Base-by-base conservation (phyloP, 129 eudicot genomes). In the Artemisia argyi region DNA sequence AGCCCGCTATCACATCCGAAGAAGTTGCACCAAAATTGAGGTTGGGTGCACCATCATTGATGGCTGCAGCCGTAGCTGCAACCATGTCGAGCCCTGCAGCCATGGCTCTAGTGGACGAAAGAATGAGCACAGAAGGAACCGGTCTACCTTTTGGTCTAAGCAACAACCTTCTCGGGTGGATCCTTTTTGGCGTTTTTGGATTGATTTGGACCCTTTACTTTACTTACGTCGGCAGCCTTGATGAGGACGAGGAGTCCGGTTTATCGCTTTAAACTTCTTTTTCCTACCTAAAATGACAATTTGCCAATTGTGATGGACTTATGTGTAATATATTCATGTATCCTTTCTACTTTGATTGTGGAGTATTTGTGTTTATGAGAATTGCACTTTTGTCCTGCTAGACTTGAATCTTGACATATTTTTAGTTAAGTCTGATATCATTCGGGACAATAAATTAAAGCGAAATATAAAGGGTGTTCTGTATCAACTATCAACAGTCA, bases 61-160 rank as follows among this genome's bases (percentile, higher is more conserved):
- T 86, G 76, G 95, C 86, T 30, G 98, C 98, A 30, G 96, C 92
- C 0, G 67, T 77, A 6, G 92, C 93, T 7, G 95, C 96, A 71
- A 75, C 92, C 63, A 54, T 86, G 86, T 84, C 96, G n/a, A 88
- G 91, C 84, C 98, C 98, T 13, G 89, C 87, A 2, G 92, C 93
- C 32, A 84, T 90, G 96, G 98, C 98, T 8, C 74, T 94, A 55
- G 98, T 94, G 80, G 98, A 94, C 30, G 98, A 94, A 61, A 90
- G 98, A 74, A 78, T 94, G 97, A 94, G 96, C 91, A 88, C 96
- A 50, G 98, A 94, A 78, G 98, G 98, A 71, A 90, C 97, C 8
- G 98, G 98, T 19, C 91, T 94, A 22, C 98, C 98, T 7, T 90
- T 94, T 51, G 98, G 98, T 51, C 76, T 94, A 73, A 90, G 97